Evolutionary conservation across 345 rosid genomes (phyloP).

Genomic region (Populus nigra): DNA sequence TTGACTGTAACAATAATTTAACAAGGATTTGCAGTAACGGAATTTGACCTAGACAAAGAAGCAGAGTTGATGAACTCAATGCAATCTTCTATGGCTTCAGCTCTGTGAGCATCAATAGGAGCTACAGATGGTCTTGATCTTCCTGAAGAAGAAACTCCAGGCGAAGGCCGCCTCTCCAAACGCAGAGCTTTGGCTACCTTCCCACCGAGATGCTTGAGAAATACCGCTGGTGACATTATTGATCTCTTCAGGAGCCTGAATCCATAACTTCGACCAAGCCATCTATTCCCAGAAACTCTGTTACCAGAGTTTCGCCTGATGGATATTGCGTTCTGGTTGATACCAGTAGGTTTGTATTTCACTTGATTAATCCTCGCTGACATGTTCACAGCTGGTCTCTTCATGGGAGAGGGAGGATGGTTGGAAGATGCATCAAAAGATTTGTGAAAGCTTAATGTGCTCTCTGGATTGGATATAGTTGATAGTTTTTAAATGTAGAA

Average conservation of each 20-base stretch:
- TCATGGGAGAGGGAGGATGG: neutral
- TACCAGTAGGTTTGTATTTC: conserved; percentile 6
- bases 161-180: conserved; percentile 36
- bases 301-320: neutral
- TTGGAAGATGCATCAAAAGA: neutral
- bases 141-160: conserved; percentile 40
- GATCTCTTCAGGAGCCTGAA: conserved; percentile 46
- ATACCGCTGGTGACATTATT: conserved; percentile 39
- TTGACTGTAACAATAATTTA: conserved; percentile 2
- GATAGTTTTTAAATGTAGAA: neutral
- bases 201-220: conserved; percentile 47
- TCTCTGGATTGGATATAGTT: neutral
- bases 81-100: conserved; percentile 75
- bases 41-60: conserved; percentile 48
- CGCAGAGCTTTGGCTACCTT: conserved; percentile 42
- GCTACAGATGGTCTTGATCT: conserved; percentile 39
- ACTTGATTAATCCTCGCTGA: conserved; percentile 28
- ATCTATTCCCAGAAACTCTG: conserved; percentile 18
- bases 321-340: conserved; percentile 19
- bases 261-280: conserved; percentile 41
- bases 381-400: conserved; percentile 19
- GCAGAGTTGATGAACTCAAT: conserved; percentile 76
- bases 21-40: conserved; percentile 28
- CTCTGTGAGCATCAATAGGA: conserved; percentile 52
- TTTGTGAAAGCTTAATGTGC: conserved; percentile 3